Evolutionary conservation across 495 filamentous ascomycete genomes (phyloP).

Genomic region (Usnea hakonensis): DNA sequence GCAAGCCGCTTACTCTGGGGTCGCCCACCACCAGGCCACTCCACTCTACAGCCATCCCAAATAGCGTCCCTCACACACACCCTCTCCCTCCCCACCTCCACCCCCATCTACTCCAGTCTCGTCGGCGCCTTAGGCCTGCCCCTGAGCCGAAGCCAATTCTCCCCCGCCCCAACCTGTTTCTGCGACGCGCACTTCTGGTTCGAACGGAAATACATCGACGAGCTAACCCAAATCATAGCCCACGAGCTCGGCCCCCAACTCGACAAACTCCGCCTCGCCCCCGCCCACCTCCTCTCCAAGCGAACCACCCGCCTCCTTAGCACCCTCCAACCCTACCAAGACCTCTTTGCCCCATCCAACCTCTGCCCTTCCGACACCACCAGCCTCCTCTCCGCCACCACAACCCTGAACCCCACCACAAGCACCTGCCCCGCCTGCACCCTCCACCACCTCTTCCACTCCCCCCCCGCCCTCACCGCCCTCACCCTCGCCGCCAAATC

Average conservation of each 20-base stretch:
- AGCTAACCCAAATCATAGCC: not conserved
- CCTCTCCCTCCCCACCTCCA: not conserved
- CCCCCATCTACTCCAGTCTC: not conserved
- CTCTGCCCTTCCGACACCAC: not conserved
- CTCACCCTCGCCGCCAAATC: not conserved
- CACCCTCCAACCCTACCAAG: not conserved
- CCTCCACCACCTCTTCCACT: not conserved
- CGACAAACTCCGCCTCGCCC: not conserved
- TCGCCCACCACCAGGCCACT: not conserved
- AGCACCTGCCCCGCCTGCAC: conserved; percentile 9
- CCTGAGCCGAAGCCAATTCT: not conserved
- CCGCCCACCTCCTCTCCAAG: not conserved
- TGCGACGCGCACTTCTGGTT: conserved; percentile 7
- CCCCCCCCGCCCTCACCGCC: not conserved
- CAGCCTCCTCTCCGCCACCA: not conserved
- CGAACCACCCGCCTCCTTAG: not conserved
- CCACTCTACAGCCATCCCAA: not conserved
- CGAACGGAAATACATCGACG: not conserved
- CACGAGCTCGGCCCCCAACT: conserved; percentile 7
- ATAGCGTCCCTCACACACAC: not conserved
- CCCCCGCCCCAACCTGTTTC: not conserved
- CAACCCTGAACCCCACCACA: not conserved
- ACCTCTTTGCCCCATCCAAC: not conserved
- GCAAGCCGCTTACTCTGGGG: not conserved
- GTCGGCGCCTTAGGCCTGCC: not conserved